A percentile compares a stretch with the other conserved stretches of the same genome.
phyloP scores from a whole-genome alignment of 192 early-diverging fungal genomes.

The Umbelopsis ramanniana region DNA sequence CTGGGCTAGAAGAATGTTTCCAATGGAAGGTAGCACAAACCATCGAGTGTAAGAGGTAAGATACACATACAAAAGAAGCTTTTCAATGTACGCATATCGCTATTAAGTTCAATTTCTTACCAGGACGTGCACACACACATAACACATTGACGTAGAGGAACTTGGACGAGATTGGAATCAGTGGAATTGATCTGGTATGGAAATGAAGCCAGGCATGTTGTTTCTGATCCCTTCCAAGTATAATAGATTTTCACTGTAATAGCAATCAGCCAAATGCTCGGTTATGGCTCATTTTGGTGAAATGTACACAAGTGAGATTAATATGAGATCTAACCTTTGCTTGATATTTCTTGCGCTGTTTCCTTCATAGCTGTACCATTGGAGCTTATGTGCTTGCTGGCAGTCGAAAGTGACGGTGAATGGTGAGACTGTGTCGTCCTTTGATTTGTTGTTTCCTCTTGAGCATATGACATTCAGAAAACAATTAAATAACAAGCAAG shows the following conservation, averaged over 20 bases:
- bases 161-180: conserved; percentile 12
- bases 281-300: too few species aligned
- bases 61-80: background rate
- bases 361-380: background rate
- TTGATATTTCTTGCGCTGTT: background rate
- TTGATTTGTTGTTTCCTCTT: conserved; percentile 8
- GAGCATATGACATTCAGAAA: conserved; percentile 21
- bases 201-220: conserved; percentile 36
- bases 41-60: conserved; percentile 11
- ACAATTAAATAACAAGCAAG: background rate
- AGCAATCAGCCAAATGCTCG: background rate
- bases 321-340: background rate
- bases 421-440: background rate
- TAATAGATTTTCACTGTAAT: conserved; percentile 42
- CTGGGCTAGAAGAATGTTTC: conserved; percentile 35
- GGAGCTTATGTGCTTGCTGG: conserved; percentile 2
- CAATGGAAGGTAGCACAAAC: conserved; percentile 25
- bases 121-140: conserved; percentile 42
- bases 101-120: conserved; percentile 17
- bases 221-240: conserved; percentile 27
- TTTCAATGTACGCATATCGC: conserved; percentile 10
- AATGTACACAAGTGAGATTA: background rate
- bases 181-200: conserved; percentile 3
- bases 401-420: conserved; percentile 4
- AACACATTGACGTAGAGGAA: conserved; percentile 38